These are phyloP conservation scores for Trifolium pratense DNA, from an alignment of 306 rosid genomes.

Conservation along the genomic window DNA sequence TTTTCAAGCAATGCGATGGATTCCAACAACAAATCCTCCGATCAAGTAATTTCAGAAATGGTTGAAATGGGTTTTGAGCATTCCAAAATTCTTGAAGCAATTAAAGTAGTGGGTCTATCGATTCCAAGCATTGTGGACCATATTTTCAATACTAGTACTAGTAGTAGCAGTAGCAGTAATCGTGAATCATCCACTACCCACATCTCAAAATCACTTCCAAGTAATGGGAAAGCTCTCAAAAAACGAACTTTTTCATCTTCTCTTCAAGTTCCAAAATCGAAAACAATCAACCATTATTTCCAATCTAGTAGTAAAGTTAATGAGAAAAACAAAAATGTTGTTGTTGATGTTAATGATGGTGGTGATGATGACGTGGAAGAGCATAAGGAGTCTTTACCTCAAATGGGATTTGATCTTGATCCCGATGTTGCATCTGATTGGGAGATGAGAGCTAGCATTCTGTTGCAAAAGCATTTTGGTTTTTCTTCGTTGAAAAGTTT, in stretches of 20 bases:
- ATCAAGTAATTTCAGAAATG: slow-evolving; percentile 58
- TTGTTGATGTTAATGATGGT: slow-evolving; percentile 3
- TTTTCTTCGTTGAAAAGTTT: slow-evolving; percentile 64
- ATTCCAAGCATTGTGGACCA: slow-evolving; percentile 54
- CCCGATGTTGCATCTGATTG: slow-evolving; percentile 50
- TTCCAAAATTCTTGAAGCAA: slow-evolving; percentile 49
- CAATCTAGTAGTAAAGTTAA: slow-evolving; percentile 44
- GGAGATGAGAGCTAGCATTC: slow-evolving; percentile 54
- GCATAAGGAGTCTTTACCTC: slow-evolving; percentile 40
- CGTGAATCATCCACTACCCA: slow-evolving; percentile 34
- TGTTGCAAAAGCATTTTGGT: slow-evolving; percentile 77
- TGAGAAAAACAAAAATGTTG: slow-evolving; percentile 33
- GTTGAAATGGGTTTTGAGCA: slow-evolving; percentile 72
- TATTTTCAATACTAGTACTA: slow-evolving; percentile 44
- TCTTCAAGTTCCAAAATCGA: slow-evolving; percentile 61
- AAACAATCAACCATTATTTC: slow-evolving; percentile 71
- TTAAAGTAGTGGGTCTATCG: slow-evolving; percentile 59
- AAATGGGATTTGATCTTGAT: slow-evolving; percentile 21
- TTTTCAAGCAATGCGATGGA: slow-evolving; percentile 43
- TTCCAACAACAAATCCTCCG: slow-evolving; percentile 40
- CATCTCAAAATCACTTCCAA: slow-evolving; percentile 32
- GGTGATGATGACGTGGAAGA: slow-evolving; percentile 45
- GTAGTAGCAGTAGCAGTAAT: background rate
- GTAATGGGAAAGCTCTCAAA: slow-evolving; percentile 33
- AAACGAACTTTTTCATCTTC: slow-evolving; percentile 47